These are phyloP conservation scores for Verbena officinalis DNA, from an alignment of 257 asterid species.

Conservation along the genomic window DNA sequence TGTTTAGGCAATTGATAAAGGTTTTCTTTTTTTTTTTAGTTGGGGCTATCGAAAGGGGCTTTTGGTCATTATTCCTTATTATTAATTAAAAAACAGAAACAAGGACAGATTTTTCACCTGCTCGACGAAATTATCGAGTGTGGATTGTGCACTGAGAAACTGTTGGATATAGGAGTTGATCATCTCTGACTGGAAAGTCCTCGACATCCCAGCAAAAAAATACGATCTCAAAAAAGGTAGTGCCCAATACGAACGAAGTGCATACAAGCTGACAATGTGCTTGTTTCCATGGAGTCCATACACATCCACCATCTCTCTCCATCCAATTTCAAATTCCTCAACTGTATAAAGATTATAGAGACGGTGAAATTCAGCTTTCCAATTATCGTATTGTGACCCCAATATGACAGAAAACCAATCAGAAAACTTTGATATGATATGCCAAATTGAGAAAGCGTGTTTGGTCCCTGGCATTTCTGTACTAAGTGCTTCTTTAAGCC, in stretches of 20 bases:
- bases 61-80: too few relatives aligned
- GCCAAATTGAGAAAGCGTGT: conserved; percentile 67
- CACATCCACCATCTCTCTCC: conserved; percentile 59
- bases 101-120: conserved; percentile 39
- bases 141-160: conserved; percentile 50
- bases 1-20: too few relatives aligned
- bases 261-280: conserved; percentile 56
- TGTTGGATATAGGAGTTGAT: conserved; percentile 53
- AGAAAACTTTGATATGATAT: conserved; percentile 52
- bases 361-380: conserved; percentile 57
- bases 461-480: conserved; percentile 56
- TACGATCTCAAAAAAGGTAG: conserved; percentile 50
- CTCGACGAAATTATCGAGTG: conserved; percentile 50
- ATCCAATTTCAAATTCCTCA: conserved; percentile 62
- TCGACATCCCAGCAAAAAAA: conserved; percentile 64
- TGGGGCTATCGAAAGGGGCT: too few relatives aligned
- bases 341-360: conserved; percentile 48
- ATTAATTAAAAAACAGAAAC: background rate
- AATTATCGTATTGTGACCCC: conserved; percentile 51
- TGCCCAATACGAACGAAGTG: conserved; percentile 63
- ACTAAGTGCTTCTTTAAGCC: conserved; percentile 61
- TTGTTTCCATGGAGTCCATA: conserved; percentile 57
- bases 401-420: conserved; percentile 58
- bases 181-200: conserved; percentile 44
- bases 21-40: too few relatives aligned